phyloP scores from a whole-genome alignment of 352 stramenopile species.

The Phytophthora crassamura region DNA sequence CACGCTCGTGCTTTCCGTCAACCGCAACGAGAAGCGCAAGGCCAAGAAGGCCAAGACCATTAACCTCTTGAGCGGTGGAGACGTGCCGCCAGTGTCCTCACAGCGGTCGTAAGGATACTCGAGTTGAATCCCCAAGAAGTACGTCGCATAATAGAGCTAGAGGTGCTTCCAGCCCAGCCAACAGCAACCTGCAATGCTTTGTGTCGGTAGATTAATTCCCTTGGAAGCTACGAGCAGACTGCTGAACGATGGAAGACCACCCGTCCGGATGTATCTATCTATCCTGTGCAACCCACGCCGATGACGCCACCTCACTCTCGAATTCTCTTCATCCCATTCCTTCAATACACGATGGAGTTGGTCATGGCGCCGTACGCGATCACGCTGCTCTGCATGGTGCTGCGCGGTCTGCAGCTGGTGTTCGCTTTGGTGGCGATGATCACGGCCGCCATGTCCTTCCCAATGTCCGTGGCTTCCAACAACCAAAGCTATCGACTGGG shows the following conservation, averaged over 20 bases:
- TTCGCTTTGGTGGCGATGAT: constrained; percentile 41
- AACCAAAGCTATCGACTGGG: constrained; percentile 30
- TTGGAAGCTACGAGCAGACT: constrained; percentile 4
- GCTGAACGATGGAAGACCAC: not conserved
- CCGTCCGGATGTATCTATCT: not conserved
- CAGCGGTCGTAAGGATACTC: constrained; percentile 20
- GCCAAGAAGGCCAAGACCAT: constrained; percentile 73
- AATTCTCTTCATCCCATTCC: constrained; percentile 15
- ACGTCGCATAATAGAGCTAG: constrained; percentile 25
- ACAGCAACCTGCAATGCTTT: constrained; percentile 16
- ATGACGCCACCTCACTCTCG: constrained; percentile 25
- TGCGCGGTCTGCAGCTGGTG: constrained; percentile 39
- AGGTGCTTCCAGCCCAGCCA: not conserved
- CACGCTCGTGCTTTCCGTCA: constrained; percentile 68
- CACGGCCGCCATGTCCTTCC: constrained; percentile 28
- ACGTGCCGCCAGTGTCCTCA: constrained; percentile 21
- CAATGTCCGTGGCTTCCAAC: constrained; percentile 15
- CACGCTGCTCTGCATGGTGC: constrained; percentile 28
- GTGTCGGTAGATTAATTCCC: constrained; percentile 1
- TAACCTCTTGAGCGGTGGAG: constrained; percentile 49
- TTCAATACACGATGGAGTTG: constrained; percentile 7
- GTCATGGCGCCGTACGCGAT: constrained; percentile 38
- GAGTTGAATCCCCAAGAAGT: not conserved
- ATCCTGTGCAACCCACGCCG: constrained; percentile 1
- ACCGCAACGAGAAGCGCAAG: constrained; percentile 65